Evolutionary conservation across 805 yeast species (phyloP), one percentile per base, ranked within the genome.

Genomic region (Suhomyces tanzawaensis): DNA sequence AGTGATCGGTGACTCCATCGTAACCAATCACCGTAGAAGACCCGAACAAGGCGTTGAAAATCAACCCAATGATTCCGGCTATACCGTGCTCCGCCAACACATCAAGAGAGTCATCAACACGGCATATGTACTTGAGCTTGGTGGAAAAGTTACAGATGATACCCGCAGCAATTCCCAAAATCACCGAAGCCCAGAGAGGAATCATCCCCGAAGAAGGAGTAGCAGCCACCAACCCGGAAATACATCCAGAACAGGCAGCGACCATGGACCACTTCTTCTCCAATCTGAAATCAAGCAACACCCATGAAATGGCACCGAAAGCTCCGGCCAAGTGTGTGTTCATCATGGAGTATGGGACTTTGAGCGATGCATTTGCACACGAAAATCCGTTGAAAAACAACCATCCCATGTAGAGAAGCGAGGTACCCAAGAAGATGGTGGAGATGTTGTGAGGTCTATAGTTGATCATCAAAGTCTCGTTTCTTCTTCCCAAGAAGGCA

Each of bases 81-180:
- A 91, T 74, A 34, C 96, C 98, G 81, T 91, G 99, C 78, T 91
- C 98, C n/a, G 98, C 98, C 58, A 91, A 74, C 36, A 89, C 81
- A 82, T 93, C 98, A 51, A 93, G 69, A 2, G 96, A 82, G 66
- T 91, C 99, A 61, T 93, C 98, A 36, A 91, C 89, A 42, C 76
- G 74, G 32, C 85, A 66, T 46, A 86, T 64, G 57, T 84, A 86
- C 64, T 91, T 91, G 59, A 91, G 66, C 53, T 88, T 85, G 32
- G 97, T 91, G 40, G 95, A 71, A 55, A 85, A 85, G 69, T 91
- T 91, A 76, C 98, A 93, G 24, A 82, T 78, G 8, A 82, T 62
- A 27, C 95, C 95, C 0, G 96, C 71, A 2, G 78, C 76, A 25
- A 87, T 69, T 3, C 98, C 98, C 44, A 89, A 77, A 14, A 89